These are phyloP conservation scores for Effrenium voratum DNA, from an alignment of 73 alveolate species.

Conservation along the genomic window DNA sequence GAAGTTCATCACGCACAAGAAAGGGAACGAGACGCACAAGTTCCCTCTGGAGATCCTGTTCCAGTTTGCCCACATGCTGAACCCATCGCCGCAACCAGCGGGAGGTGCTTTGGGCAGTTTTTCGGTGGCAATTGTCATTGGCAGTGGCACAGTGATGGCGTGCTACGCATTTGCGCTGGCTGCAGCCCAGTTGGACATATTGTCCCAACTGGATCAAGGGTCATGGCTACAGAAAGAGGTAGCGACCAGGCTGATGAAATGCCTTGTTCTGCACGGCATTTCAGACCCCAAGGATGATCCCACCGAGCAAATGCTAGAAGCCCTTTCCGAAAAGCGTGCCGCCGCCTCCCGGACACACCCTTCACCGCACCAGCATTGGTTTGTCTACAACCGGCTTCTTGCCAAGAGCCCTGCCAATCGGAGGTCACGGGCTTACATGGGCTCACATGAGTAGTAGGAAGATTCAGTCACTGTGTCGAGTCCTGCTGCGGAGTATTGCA, in stretches of 20 bases:
- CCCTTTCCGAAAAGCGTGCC: not conserved
- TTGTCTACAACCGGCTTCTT: not conserved
- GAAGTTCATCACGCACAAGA: not conserved
- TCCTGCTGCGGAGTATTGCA: no score
- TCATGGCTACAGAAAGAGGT: not conserved
- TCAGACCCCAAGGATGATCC: not conserved
- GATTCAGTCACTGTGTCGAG: no score
- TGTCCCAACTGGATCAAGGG: not conserved
- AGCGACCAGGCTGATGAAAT: not conserved
- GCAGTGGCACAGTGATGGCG: not conserved
- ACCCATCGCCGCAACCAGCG: not conserved
- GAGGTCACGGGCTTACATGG: not conserved
- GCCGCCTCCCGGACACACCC: not conserved
- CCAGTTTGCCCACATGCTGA: not conserved
- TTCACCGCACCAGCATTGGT: not conserved
- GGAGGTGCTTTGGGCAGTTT: not conserved
- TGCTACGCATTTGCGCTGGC: not conserved
- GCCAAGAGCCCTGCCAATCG: not conserved
- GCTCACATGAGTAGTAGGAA: no score
- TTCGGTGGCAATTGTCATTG: not conserved
- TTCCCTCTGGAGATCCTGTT: not conserved
- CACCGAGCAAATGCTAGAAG: not conserved
- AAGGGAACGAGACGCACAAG: not conserved
- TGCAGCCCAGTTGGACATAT: not conserved
- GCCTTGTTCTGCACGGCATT: not conserved